Percentiles rank a stretch among this genome's conserved stretches.
Evolutionary conservation across 2,329 filamentous ascomycete species (phyloP).

Genomic region (Colletotrichum musae): DNA sequence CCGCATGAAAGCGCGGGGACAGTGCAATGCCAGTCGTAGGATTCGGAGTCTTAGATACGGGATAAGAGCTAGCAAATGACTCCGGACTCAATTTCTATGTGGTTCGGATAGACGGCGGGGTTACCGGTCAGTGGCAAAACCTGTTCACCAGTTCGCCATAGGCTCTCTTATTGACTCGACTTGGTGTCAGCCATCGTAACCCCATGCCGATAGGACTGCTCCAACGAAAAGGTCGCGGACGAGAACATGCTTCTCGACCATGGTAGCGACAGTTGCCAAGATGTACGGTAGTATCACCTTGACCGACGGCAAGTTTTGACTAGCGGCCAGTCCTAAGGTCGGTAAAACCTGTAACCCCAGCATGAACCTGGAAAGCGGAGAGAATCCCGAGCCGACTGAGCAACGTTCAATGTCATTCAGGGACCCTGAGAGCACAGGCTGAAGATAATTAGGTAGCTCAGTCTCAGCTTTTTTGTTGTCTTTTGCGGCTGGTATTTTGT

Average conservation of each 20-base stretch:
- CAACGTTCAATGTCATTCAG: not conserved
- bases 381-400: slow-evolving; percentile 4
- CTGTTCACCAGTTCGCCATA: too few relatives aligned
- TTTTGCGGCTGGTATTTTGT: not conserved
- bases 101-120: not conserved
- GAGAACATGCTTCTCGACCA: not conserved
- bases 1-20: too few relatives aligned
- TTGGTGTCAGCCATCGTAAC: slow-evolving; percentile 10
- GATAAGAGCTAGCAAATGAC: not conserved
- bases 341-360: slow-evolving; percentile 14
- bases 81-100: not conserved
- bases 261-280: slow-evolving; percentile 18
- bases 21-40: too few relatives aligned
- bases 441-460: too few relatives aligned
- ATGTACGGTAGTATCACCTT: slow-evolving; percentile 20
- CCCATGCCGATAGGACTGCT: not conserved
- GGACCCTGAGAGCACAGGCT: not conserved
- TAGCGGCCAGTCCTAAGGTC: slow-evolving; percentile 8
- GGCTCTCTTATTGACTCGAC: too few relatives aligned
- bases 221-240: not conserved
- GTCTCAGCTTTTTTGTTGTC: too few relatives aligned
- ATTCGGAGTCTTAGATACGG: not conserved
- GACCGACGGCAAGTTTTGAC: slow-evolving; percentile 16
- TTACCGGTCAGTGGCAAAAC: too few relatives aligned
- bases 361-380: slow-evolving; percentile 5